phyloP scores from a whole-genome alignment of 805 yeast genomes.

The Lipomyces mesembrius region DNA sequence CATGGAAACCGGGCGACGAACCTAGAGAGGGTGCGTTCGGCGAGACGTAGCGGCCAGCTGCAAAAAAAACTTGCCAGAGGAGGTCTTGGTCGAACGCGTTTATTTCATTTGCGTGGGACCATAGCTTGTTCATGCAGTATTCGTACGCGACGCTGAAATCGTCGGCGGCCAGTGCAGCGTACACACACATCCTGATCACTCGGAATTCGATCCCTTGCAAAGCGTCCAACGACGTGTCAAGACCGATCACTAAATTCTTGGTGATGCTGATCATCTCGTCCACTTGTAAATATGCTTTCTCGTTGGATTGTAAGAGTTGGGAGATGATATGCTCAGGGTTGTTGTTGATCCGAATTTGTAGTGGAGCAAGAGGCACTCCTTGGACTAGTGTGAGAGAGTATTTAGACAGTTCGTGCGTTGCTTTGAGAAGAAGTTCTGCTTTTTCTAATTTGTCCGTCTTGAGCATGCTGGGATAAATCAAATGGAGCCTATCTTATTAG shows the following conservation, averaged over 20 bases:
- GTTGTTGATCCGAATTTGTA: slow-evolving; percentile 38
- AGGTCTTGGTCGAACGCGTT: slow-evolving; percentile 43
- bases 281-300: slow-evolving; percentile 42
- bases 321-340: slow-evolving; percentile 42
- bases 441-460: slow-evolving; percentile 26
- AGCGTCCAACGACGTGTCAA: slow-evolving; percentile 11
- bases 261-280: slow-evolving; percentile 37
- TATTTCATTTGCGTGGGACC: slow-evolving; percentile 27
- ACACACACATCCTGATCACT: slow-evolving; percentile 56
- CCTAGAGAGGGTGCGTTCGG: slow-evolving; percentile 46
- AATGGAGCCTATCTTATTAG: slow-evolving; percentile 31
- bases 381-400: slow-evolving; percentile 42
- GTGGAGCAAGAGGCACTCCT: slow-evolving; percentile 42
- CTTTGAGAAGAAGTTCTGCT: slow-evolving; percentile 40
- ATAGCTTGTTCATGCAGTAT: slow-evolving; percentile 39
- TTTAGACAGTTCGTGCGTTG: slow-evolving; percentile 42
- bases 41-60: slow-evolving; percentile 64
- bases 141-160: slow-evolving; percentile 66
- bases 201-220: slow-evolving; percentile 26
- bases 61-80: slow-evolving; percentile 75
- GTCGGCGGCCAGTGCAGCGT: slow-evolving; percentile 64
- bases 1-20: slow-evolving; percentile 20
- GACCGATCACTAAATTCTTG: slow-evolving; percentile 20
- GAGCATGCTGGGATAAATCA: slow-evolving; percentile 28
- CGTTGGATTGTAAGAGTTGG: slow-evolving; percentile 43